phyloP scores from a whole-genome alignment of 2,329 filamentous ascomycete species.

The Ceratocystis ficicola region DNA sequence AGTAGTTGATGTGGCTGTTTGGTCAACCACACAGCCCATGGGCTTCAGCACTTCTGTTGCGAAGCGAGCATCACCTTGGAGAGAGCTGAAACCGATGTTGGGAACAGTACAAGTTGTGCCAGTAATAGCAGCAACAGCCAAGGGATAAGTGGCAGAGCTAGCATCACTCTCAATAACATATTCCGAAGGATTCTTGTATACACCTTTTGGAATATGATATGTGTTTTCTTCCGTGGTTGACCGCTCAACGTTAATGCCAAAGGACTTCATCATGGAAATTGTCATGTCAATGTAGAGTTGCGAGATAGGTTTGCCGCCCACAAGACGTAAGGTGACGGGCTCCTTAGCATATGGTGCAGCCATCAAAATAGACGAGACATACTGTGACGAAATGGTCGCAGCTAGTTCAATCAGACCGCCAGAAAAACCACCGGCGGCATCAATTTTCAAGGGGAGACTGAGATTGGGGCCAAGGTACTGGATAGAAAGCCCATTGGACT shows the following conservation, averaged over 20 bases:
- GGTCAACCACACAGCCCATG: conserved; percentile 87
- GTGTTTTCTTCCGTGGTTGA: conserved; percentile 74
- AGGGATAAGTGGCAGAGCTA: conserved; percentile 90
- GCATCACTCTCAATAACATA: conserved; percentile 95
- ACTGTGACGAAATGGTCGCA: conserved; percentile 96
- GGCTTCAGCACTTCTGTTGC: conserved; percentile 78
- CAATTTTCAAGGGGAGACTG: conserved; percentile 72
- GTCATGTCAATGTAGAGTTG: conserved; percentile 99
- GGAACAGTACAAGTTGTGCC: conserved; percentile 92
- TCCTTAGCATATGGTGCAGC: conserved; percentile 93
- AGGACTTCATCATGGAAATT: conserved; percentile 89
- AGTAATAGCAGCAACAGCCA: conserved; percentile 88
- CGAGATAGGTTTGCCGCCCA: conserved; percentile 95
- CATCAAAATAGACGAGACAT: conserved; percentile 94
- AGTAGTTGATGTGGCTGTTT: conserved; percentile 75
- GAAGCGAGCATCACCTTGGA: conserved; percentile 92
- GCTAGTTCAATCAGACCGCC: conserved; percentile 84
- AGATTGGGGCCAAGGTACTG: conserved; percentile 74
- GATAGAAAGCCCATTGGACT: conserved; percentile 73
- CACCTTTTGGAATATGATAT: conserved; percentile 80
- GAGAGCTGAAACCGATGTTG: conserved; percentile 82
- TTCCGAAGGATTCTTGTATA: conserved; percentile 69
- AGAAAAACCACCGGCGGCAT: conserved; percentile 68
- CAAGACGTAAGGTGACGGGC: conserved; percentile 75
- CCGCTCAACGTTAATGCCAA: conserved; percentile 68